Percentiles rank a stretch among this genome's conserved stretches.
Evolutionary conservation across 139 green algal genomes (phyloP).

Genomic region (Bryopsis sp.): DNA sequence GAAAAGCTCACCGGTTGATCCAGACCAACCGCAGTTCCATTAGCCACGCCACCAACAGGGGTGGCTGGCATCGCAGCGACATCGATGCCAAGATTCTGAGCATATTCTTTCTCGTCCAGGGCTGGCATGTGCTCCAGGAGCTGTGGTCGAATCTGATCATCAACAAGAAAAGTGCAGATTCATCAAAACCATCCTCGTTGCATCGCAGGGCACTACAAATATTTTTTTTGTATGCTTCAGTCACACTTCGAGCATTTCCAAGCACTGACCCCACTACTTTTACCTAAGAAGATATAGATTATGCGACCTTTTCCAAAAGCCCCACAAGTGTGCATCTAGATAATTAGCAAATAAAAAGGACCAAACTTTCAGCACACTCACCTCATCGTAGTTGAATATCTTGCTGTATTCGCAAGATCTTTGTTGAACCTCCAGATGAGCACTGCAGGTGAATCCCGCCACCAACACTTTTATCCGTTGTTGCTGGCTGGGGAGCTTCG

Average conservation of each 20-base stretch:
- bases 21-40: background rate
- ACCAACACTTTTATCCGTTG: constrained; percentile 42
- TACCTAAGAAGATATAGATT: background rate
- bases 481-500: constrained; percentile 43
- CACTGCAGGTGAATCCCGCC: constrained; percentile 31
- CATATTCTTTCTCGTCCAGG: constrained; percentile 69
- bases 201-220: too few relatives aligned
- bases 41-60: background rate
- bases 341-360: background rate
- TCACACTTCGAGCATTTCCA: too few relatives aligned
- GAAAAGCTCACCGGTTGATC: too few relatives aligned
- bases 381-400: constrained; percentile 48
- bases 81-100: constrained; percentile 29
- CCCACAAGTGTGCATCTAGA: background rate
- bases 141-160: constrained; percentile 39
- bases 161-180: too few relatives aligned
- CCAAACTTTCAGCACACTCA: background rate
- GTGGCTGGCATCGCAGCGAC: constrained; percentile 23
- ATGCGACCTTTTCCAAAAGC: background rate
- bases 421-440: constrained; percentile 72
- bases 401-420: constrained; percentile 61
- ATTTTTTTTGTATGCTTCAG: too few relatives aligned
- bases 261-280: too few relatives aligned
- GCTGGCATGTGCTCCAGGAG: constrained; percentile 91
- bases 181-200: too few relatives aligned